Evolutionary conservation across 345 rosid genomes (phyloP).

Genomic region (Brassica incana): DNA sequence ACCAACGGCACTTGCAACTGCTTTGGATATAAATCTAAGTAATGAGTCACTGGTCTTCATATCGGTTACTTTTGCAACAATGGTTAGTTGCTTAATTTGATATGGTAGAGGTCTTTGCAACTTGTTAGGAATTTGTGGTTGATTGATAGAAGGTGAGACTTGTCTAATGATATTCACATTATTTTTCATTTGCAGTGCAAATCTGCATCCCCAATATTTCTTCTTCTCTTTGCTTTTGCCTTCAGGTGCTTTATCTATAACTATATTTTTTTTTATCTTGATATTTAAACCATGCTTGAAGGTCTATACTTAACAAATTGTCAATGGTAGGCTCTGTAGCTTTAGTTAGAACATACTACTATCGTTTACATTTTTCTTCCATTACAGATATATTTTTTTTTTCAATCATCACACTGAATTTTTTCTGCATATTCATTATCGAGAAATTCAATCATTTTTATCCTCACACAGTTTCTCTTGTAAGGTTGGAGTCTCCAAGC

Average conservation of each 20-base stretch:
- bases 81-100: conserved; percentile 58
- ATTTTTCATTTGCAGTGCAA: conserved; percentile 69
- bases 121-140: conserved; percentile 13
- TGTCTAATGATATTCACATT: conserved; percentile 25
- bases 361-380: neutral
- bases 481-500: conserved; percentile 98
- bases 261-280: neutral
- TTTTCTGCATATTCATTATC: neutral
- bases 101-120: conserved; percentile 18
- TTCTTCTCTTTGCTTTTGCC: conserved; percentile 95
- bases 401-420: neutral
- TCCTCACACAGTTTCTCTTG: conserved; percentile 39
- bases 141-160: neutral
- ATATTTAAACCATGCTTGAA: conserved; percentile 11
- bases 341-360: neutral
- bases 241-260: conserved; percentile 65
- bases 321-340: conserved; percentile 15
- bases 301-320: neutral
- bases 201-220: conserved; percentile 98
- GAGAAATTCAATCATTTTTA: conserved; percentile 12
- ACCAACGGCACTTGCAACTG: conserved; percentile 97
- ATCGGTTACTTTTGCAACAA: conserved; percentile 98
- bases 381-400: neutral
- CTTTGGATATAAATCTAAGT: conserved; percentile 95
- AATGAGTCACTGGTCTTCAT: conserved; percentile 96